Conservation (phyloP, 2,329 filamentous ascomycete species). For the Coniochaeta sp. region DNA sequence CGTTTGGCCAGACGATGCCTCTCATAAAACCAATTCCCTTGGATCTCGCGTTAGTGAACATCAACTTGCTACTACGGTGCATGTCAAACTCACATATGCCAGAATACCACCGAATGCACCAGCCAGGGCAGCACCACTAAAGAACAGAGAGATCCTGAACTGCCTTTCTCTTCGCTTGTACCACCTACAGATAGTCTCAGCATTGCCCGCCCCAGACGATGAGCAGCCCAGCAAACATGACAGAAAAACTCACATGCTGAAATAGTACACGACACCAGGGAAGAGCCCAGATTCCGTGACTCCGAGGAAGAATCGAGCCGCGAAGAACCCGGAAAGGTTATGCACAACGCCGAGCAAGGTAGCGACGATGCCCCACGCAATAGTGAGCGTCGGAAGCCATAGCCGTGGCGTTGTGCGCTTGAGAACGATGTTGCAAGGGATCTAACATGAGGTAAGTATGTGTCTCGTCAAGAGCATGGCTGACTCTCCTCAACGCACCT, state of each 20-base stretch:
- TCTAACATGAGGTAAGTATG: conserved; percentile 20
- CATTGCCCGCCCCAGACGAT: too few species aligned
- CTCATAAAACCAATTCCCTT: conserved; percentile 47
- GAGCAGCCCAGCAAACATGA: too few species aligned
- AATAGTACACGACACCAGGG: conserved; percentile 41
- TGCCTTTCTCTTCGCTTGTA: conserved; percentile 47
- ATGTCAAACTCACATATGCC: conserved; percentile 35
- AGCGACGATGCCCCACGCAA: conserved; percentile 47
- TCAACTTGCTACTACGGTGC: background rate
- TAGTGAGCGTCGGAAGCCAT: conserved; percentile 50
- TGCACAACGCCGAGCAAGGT: conserved; percentile 42
- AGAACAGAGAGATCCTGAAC: conserved; percentile 48
- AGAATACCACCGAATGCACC: conserved; percentile 50
- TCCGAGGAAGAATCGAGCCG: conserved; percentile 47
- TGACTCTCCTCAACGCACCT: conserved; percentile 23
- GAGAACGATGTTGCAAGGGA: conserved; percentile 55
- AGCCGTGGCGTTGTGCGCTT: conserved; percentile 50
- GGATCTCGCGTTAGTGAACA: background rate
- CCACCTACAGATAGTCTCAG: conserved; percentile 22
- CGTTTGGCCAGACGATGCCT: conserved; percentile 39
- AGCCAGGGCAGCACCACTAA: conserved; percentile 44
- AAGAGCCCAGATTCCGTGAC: conserved; percentile 46
- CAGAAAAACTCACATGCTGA: conserved; percentile 28
- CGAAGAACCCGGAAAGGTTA: conserved; percentile 41
- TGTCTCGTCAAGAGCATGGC: background rate